phyloP scores from a whole-genome alignment of 305 asterid species.

The Fraxinus xanthoxyloides region DNA sequence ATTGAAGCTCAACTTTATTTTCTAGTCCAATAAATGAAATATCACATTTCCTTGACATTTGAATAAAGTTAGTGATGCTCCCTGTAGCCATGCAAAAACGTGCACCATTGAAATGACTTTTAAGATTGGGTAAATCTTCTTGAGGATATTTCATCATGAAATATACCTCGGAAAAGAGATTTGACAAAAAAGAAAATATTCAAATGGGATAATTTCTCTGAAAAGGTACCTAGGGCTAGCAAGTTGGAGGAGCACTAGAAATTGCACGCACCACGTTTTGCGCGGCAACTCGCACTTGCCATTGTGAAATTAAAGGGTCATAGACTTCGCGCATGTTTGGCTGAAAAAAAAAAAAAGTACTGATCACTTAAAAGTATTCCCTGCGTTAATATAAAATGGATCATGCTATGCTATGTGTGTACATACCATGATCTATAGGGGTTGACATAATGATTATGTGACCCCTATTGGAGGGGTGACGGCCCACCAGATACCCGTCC shows the following conservation, averaged over 20 bases:
- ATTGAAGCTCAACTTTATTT: neutral
- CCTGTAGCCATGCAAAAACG: neutral
- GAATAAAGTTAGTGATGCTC: neutral
- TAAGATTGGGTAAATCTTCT: neutral
- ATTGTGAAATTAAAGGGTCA: neutral
- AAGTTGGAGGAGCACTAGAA: neutral
- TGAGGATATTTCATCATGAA: neutral
- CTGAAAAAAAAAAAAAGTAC: too few relatives aligned
- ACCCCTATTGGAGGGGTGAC: too few relatives aligned
- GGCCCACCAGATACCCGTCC: too few relatives aligned
- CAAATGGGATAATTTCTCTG: neutral
- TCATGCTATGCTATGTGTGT: too few relatives aligned
- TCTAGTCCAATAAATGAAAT: neutral
- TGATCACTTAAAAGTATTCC: neutral
- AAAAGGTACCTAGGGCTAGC: neutral
- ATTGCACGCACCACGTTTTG: neutral
- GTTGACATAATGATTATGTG: too few relatives aligned
- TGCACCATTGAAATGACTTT: neutral
- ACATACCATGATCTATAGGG: too few relatives aligned
- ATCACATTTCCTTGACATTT: neutral
- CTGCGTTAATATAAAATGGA: too few relatives aligned
- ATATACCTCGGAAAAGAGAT: neutral
- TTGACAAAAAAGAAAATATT: neutral
- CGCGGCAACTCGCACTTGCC: neutral
- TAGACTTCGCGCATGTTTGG: neutral